These are phyloP conservation scores for Xylaria nigripes DNA, from an alignment of 495 filamentous ascomycete genomes.

Conservation along the genomic window DNA sequence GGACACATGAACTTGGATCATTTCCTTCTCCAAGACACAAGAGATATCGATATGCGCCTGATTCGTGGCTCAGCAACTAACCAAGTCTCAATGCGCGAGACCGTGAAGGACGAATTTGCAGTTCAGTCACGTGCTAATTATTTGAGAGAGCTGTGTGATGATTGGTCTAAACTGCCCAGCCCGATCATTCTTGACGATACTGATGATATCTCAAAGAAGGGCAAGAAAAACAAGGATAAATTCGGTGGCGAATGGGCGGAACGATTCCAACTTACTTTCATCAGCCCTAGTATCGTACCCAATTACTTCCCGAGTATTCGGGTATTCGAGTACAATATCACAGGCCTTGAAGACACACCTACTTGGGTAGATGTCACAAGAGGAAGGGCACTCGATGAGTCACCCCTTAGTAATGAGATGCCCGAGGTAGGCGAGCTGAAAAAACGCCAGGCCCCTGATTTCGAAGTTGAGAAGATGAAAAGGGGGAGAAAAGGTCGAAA, in stretches of 20 bases:
- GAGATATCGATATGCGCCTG: constrained; percentile 56
- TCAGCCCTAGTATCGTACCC: constrained; percentile 80
- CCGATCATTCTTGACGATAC: constrained; percentile 34
- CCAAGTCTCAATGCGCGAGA: constrained; percentile 21
- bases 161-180: constrained; percentile 68
- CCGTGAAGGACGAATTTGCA: constrained; percentile 48
- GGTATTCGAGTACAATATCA: constrained; percentile 88
- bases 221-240: constrained; percentile 38
- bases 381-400: constrained; percentile 2
- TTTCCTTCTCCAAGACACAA: constrained; percentile 84
- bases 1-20: constrained; percentile 99
- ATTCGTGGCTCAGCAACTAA: constrained; percentile 31
- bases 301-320: constrained; percentile 87
- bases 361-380: constrained; percentile 35
- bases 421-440: constrained; percentile 15
- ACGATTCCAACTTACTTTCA: constrained; percentile 69
- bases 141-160: constrained; percentile 63
- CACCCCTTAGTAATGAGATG: background rate
- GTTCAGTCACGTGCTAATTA: constrained; percentile 65
- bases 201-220: constrained; percentile 28
- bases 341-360: constrained; percentile 53
- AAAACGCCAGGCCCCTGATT: constrained; percentile 14
- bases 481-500: constrained; percentile 45
- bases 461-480: constrained; percentile 29
- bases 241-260: constrained; percentile 77